Percentiles rank a stretch among this genome's conserved stretches.
Conservation (phyloP, 352 stramenopile genomes). For the Globisporangium iwayamae region DNA sequence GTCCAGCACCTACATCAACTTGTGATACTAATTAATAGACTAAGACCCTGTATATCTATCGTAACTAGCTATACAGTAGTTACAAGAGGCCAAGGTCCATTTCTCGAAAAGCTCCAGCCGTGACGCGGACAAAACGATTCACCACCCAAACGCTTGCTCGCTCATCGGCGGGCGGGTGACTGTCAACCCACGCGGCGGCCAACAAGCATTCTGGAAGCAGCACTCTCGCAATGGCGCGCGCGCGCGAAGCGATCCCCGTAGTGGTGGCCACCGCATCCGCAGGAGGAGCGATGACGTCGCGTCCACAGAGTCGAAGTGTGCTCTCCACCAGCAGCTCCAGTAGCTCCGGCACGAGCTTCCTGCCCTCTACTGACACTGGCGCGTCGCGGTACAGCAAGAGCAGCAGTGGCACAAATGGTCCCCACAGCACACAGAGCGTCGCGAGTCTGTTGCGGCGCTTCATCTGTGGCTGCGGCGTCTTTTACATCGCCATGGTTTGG, state of each 20-base stretch:
- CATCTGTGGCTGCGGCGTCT: conserved; percentile 22
- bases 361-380: conserved; percentile 1
- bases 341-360: conserved; percentile 7
- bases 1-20: too few relatives aligned
- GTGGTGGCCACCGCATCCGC: not conserved
- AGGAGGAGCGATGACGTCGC: not conserved
- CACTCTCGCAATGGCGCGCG: not conserved
- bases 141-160: not conserved
- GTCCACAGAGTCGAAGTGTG: not conserved
- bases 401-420: not conserved
- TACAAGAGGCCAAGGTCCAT: too few relatives aligned
- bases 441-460: conserved; percentile 14
- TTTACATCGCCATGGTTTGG: conserved; percentile 25
- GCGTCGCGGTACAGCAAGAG: not conserved
- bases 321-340: not conserved
- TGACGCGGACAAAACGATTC: not conserved
- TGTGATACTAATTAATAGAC: too few relatives aligned
- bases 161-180: too few relatives aligned
- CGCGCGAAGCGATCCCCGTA: not conserved
- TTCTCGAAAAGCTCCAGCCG: too few relatives aligned
- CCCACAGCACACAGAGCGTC: conserved; percentile 4
- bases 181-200: not conserved
- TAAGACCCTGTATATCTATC: too few relatives aligned
- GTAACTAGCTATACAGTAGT: too few relatives aligned
- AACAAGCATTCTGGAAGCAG: not conserved